Conservation (phyloP, 768 basidiomycete species). For the Russula lepida region DNA sequence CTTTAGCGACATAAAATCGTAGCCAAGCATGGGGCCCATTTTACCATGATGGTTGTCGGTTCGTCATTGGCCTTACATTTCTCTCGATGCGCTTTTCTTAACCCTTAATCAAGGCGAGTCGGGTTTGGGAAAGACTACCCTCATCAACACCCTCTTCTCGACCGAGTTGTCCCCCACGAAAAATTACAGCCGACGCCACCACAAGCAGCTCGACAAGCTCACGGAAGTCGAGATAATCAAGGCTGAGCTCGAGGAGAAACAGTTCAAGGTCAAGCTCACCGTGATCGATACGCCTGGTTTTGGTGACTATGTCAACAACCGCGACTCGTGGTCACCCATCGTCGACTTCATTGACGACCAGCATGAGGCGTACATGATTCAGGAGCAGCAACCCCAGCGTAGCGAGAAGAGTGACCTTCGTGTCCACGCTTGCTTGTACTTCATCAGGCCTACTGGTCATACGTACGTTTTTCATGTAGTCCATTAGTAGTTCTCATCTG, state of each 20-base stretch:
- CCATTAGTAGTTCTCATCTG: background rate
- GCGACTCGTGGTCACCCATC: slow-evolving; percentile 96
- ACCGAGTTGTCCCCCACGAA: slow-evolving; percentile 90
- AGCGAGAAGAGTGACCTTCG: slow-evolving; percentile 90
- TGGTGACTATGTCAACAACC: slow-evolving; percentile 99
- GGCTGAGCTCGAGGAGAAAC: slow-evolving; percentile 97
- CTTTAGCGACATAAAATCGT: slow-evolving; percentile 95
- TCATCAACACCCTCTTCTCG: slow-evolving; percentile 98
- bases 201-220: slow-evolving; percentile 97
- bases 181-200: slow-evolving; percentile 81
- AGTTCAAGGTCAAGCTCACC: slow-evolving; percentile 98
- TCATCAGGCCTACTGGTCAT: slow-evolving; percentile 92
- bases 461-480: slow-evolving; percentile 55
- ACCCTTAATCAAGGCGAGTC: slow-evolving; percentile 64
- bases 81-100: background rate
- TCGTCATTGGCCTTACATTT: slow-evolving; percentile 27
- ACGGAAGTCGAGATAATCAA: slow-evolving; percentile 99
- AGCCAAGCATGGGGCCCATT: slow-evolving; percentile 93
- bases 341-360: slow-evolving; percentile 98
- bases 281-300: slow-evolving; percentile 99
- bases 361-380: slow-evolving; percentile 92
- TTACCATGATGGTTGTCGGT: slow-evolving; percentile 99
- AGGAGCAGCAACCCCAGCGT: slow-evolving; percentile 98
- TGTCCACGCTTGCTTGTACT: slow-evolving; percentile 95
- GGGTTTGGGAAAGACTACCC: slow-evolving; percentile 92